These are phyloP conservation scores for Sechiopsis laciniata DNA, from an alignment of 306 rosid species.

Conservation along the genomic window DNA sequence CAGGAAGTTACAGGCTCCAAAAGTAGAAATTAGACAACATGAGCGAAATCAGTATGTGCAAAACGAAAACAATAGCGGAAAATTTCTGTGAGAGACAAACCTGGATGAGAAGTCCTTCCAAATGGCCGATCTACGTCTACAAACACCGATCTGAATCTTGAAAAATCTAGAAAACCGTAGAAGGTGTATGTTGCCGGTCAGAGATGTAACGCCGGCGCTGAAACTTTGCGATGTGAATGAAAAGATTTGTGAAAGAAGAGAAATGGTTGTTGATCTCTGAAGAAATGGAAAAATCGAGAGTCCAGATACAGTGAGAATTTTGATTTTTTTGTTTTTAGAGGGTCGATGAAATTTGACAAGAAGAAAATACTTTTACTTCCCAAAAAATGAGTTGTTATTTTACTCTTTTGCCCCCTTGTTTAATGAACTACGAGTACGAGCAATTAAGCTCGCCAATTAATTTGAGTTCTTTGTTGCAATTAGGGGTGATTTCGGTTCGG, in stretches of 20 bases:
- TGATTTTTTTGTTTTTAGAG: background rate
- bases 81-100: background rate
- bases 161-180: background rate
- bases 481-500: no score
- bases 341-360: no score
- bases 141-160: slow-evolving; percentile 16
- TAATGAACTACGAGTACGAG: no score
- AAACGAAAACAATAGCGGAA: background rate
- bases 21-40: background rate
- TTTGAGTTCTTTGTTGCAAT: no score
- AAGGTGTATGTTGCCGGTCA: background rate
- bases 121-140: background rate
- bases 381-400: no score
- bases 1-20: background rate
- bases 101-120: background rate
- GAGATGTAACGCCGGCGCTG: background rate
- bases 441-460: no score
- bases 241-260: background rate
- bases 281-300: background rate
- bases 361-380: no score
- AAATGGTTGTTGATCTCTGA: slow-evolving; percentile 6
- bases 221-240: background rate
- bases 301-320: background rate
- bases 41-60: background rate
- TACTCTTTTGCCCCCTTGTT: no score